Evolutionary conservation across 139 green algal species (phyloP), one percentile per base, ranked within the genome.

Genomic region (Trebouxia sp.): DNA sequence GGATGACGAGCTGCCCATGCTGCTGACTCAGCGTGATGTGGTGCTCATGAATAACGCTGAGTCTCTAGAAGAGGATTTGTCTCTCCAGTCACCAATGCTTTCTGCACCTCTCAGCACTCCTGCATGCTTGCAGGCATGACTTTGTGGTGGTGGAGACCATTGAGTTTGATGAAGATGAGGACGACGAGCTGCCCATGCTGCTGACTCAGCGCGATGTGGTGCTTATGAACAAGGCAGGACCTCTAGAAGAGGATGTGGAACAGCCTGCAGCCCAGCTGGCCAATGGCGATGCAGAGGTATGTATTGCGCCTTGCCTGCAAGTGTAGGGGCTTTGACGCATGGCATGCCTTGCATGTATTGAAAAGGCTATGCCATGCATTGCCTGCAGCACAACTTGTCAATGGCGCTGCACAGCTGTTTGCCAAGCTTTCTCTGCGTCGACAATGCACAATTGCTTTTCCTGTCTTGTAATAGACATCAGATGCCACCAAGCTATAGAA

Each of bases 141-240:
- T 99, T 99, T 82, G 90, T 96, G 50, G 89, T 99, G 15, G 96
- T 99, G 14, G 96, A 98, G 84, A 98, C 95, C 1, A 97, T 99
- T 35, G 93, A 96, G 58, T 99, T 99, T 76, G 87, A 90, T 58
- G 91, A 96, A 7, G 95, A 93, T 45, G 96, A 99, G 83, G 94
- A 98, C 30, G 89, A 88, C 3, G 92, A 92, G 74, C 92, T 99
- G 88, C 96, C 96, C 12, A 78, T 83, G n/a, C 94, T 96, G 7
- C 88, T 97, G 76, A 94, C 86, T 1, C 65, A 95, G 65, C 89
- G 92, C 39, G 96, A 99, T 41, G 84, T 99, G 11, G 81, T 88
- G 26, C 51, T 78, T 32, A 51, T 94, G 82, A 93, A 91, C 88
- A 93, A 92, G 84, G 85, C 83, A 58, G 78, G n/a, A 47, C 65